Conservation (phyloP, 192 early-diverging fungal genomes). For the Lobosporangium transversale region DNA sequence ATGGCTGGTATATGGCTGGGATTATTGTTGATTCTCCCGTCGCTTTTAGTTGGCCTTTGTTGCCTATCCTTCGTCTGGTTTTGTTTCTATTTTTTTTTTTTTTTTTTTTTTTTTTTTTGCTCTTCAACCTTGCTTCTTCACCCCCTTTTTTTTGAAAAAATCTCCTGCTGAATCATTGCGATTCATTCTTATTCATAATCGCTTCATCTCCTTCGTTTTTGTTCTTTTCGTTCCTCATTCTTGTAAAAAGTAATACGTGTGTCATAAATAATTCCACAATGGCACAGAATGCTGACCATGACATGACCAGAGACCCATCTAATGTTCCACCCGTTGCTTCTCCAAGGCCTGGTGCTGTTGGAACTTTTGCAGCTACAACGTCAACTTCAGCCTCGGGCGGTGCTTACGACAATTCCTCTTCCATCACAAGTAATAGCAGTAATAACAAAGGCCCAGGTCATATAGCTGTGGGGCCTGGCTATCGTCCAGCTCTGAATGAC, state of each 20-base stretch:
- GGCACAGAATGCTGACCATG: neutral
- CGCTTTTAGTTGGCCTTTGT: too few species aligned
- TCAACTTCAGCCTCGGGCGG: neutral
- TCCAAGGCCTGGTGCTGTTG: too few species aligned
- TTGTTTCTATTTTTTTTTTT: too few species aligned
- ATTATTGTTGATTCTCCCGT: too few species aligned
- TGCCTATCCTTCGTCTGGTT: too few species aligned
- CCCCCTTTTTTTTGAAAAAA: too few species aligned
- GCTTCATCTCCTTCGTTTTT: neutral
- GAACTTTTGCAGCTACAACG: neutral
- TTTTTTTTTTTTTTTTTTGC: neutral
- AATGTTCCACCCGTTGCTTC: too few species aligned
- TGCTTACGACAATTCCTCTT: too few species aligned
- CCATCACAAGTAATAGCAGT: too few species aligned
- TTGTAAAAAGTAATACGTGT: neutral
- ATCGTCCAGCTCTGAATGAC: constrained; percentile 48
- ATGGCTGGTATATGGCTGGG: too few species aligned
- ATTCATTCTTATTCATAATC: neutral
- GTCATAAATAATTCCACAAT: neutral
- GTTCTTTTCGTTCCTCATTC: neutral
- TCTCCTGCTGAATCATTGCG: neutral
- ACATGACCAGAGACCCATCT: neutral
- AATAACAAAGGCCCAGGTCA: neutral
- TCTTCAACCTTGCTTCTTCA: neutral
- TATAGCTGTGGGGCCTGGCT: constrained; percentile 21